These are phyloP conservation scores for Aspergillus alliaceus DNA, from an alignment of 2,329 filamentous ascomycete species.

Conservation along the genomic window DNA sequence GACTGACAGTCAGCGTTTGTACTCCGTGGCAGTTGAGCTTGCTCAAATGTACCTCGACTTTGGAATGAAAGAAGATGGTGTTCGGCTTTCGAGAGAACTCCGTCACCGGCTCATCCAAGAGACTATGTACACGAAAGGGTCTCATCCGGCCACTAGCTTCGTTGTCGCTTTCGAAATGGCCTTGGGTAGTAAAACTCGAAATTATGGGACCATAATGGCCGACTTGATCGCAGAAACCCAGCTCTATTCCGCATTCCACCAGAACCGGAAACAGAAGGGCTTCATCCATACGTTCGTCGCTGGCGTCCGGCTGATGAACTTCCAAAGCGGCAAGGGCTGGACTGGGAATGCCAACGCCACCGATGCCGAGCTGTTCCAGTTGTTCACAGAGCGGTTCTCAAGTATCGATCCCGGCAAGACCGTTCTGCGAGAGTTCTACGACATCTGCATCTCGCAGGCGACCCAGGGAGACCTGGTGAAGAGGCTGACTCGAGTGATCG, in stretches of 20 bases:
- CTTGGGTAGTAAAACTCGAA: not conserved
- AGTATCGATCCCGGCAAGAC: not conserved
- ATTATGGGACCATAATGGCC: not conserved
- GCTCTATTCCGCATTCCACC: not conserved
- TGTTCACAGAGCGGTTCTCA: not conserved
- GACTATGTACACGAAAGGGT: not conserved
- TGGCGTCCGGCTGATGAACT: not conserved
- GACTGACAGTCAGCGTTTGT: not conserved
- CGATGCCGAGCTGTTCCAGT: not conserved
- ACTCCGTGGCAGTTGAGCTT: not conserved
- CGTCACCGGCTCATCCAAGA: not conserved
- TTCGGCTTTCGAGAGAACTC: not conserved
- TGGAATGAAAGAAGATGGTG: not conserved
- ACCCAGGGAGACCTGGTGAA: not conserved
- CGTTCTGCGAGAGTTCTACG: not conserved
- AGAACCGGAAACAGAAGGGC: not conserved
- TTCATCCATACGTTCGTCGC: conserved; percentile 3
- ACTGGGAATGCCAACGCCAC: not conserved
- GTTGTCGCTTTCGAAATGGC: not conserved
- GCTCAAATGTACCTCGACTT: not conserved
- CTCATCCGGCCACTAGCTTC: not conserved
- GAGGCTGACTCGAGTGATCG: not conserved
- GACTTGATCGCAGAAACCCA: conserved; percentile 5
- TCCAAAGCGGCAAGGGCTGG: not conserved
- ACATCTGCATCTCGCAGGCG: conserved; percentile 1